These are phyloP conservation scores for Colletotrichum costaricense DNA, from an alignment of 2,329 filamentous ascomycete genomes.

Conservation along the genomic window DNA sequence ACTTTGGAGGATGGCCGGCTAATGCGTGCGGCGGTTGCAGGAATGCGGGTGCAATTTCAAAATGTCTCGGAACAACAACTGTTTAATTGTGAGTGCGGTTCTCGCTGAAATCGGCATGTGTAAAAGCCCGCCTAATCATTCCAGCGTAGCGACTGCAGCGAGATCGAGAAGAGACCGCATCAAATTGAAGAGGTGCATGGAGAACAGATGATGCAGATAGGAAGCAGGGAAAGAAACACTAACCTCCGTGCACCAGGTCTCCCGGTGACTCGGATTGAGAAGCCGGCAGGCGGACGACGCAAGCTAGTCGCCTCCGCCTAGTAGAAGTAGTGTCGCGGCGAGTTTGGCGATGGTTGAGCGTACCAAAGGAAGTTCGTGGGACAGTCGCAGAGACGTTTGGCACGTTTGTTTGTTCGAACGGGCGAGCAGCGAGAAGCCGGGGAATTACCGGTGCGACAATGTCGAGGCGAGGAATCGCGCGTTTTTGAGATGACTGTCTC, in stretches of 20 bases:
- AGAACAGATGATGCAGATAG: background rate
- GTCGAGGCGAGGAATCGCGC: background rate
- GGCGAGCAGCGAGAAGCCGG: background rate
- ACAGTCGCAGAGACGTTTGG: background rate
- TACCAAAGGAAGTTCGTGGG: background rate
- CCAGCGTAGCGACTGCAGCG: constrained; percentile 10
- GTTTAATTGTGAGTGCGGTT: constrained; percentile 27
- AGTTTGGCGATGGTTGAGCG: background rate
- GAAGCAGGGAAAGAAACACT: constrained; percentile 11
- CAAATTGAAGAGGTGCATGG: background rate
- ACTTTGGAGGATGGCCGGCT: background rate
- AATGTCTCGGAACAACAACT: constrained; percentile 27
- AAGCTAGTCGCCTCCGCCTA: constrained; percentile 3
- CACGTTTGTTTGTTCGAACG: constrained; percentile 4
- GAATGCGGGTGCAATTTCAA: constrained; percentile 23
- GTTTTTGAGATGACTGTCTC: constrained; percentile 11
- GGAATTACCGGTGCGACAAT: background rate
- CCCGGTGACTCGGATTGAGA: constrained; percentile 10
- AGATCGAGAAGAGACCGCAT: constrained; percentile 4
- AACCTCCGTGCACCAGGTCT: constrained; percentile 28
- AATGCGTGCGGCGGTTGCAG: background rate
- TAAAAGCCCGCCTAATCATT: constrained; percentile 12
- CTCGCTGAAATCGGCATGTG: background rate
- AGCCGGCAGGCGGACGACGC: constrained; percentile 5
- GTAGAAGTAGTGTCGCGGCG: background rate